phyloP scores from a whole-genome alignment of 805 yeast genomes.

The Barnettozyma sucrosica region DNA sequence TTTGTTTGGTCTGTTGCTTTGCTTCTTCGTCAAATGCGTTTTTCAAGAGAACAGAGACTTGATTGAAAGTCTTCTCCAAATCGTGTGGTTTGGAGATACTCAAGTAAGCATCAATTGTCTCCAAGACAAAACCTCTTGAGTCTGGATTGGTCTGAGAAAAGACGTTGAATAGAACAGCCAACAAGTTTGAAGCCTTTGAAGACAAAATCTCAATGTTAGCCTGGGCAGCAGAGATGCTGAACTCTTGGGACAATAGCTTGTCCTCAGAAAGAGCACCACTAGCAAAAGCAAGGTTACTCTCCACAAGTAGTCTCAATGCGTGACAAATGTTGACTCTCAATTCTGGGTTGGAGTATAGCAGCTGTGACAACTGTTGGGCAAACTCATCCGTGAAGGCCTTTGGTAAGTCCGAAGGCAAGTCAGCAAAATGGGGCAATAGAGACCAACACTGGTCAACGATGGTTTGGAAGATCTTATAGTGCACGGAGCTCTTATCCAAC shows the following conservation, averaged over 20 bases:
- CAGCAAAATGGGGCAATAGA: constrained; percentile 81
- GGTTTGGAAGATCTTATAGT: constrained; percentile 74
- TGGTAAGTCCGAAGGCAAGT: constrained; percentile 70
- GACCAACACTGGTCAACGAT: constrained; percentile 92
- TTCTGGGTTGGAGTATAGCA: constrained; percentile 68
- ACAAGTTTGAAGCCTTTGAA: constrained; percentile 61
- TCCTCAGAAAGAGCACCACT: constrained; percentile 55
- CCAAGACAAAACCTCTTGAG: constrained; percentile 76
- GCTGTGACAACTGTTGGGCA: constrained; percentile 69
- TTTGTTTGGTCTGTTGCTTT: constrained; percentile 19
- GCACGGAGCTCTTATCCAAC: constrained; percentile 52
- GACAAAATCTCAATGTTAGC: constrained; percentile 58
- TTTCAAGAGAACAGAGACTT: constrained; percentile 75
- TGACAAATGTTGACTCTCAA: constrained; percentile 81
- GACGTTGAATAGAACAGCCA: constrained; percentile 87
- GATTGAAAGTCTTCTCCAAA: constrained; percentile 70
- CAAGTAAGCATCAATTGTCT: constrained; percentile 77
- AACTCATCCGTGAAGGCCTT: constrained; percentile 64
- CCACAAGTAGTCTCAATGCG: constrained; percentile 70
- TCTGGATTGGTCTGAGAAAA: constrained; percentile 86
- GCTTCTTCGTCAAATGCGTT: constrained; percentile 62
- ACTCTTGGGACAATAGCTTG: constrained; percentile 51
- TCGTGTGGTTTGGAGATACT: constrained; percentile 64
- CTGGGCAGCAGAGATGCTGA: constrained; percentile 51
- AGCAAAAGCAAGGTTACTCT: constrained; percentile 61